phyloP scores from a whole-genome alignment of 73 alveolate species.

The Paramecium octaurelia region DNA sequence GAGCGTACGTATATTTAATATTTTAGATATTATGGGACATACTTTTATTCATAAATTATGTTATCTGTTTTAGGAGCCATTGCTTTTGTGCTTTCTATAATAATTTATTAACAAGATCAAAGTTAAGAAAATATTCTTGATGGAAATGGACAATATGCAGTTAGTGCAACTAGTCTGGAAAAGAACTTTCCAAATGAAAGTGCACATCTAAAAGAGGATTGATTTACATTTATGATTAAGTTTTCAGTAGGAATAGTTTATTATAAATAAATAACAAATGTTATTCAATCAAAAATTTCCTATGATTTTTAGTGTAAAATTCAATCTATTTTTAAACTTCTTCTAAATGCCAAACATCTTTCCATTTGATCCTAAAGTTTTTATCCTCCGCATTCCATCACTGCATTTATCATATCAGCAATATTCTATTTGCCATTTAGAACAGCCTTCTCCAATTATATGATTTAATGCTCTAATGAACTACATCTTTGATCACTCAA shows the following conservation, averaged over 20 bases:
- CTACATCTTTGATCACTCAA: not conserved
- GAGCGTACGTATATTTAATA: not conserved
- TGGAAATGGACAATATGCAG: not conserved
- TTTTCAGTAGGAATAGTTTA: not conserved
- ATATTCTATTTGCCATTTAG: not conserved
- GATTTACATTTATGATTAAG: not conserved
- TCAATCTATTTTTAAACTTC: not conserved
- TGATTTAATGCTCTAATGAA: not conserved
- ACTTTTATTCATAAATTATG: slow-evolving; percentile 43
- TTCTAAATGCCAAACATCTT: not conserved
- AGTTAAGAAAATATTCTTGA: not conserved
- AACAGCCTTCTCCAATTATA: not conserved
- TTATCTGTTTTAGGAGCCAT: not conserved
- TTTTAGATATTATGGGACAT: slow-evolving; percentile 35
- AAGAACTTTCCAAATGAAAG: not conserved
- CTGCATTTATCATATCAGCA: slow-evolving; percentile 5
- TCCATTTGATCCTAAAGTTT: not conserved
- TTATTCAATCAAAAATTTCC: not conserved
- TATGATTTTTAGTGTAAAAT: not conserved
- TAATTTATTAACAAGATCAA: not conserved
- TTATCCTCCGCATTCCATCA: slow-evolving; percentile 1
- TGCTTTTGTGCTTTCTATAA: not conserved
- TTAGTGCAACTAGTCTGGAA: not conserved
- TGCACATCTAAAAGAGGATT: not conserved
- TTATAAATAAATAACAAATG: not conserved